Base-by-base conservation (phyloP, 73 alveolate species). In the Breviolum minutum region DNA sequence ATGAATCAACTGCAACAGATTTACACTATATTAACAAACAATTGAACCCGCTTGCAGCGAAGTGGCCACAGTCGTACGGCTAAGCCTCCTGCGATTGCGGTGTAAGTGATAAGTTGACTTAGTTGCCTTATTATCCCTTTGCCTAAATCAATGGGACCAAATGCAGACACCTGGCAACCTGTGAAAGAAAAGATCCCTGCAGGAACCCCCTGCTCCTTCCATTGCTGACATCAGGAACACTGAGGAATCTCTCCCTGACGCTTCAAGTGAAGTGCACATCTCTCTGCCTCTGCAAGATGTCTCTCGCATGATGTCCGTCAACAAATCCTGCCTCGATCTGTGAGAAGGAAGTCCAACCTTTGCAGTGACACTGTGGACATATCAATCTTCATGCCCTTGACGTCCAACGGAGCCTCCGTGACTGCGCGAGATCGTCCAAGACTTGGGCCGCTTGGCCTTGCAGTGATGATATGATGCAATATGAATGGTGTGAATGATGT, bases 341-440 rank as follows among this genome's bases (percentile, higher is more conserved):
- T 29, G 63, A n/a, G 86, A n/a, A n/a, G 86, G 86, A 29, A 77
- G 86, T 60, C 86, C 86, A 29, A n/a, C 86, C 86, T 77, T 60
- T 13, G 86, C 26, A 20, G 83, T 9, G 60, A 73, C 83, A 73
- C 22, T 5, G 60, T 73, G n/a, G 54, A 40, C 54, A 40, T 40
- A 40, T 40, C 54, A 3, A 40, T 40, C 54, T 40, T 40, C 54
- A 40, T 40, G 54, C 54, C 54, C 0, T 40, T 40, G 54, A 40
- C 54, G 3, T 40, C 54, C 54, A 40, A 60, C 48, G 16, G 22
- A 19, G 48, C 86, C 86, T 77, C 86, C 9, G 86, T 77, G 63
- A n/a, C 86, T 12, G 86, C 86, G n/a, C 86, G 86, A n/a, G 86
- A 63, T 77, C 86, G 86, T 29, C 86, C 86, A 29, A 73, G 40